Base-by-base conservation (phyloP, 352 stramenopile genomes). In the Discostella stelligera region DNA sequence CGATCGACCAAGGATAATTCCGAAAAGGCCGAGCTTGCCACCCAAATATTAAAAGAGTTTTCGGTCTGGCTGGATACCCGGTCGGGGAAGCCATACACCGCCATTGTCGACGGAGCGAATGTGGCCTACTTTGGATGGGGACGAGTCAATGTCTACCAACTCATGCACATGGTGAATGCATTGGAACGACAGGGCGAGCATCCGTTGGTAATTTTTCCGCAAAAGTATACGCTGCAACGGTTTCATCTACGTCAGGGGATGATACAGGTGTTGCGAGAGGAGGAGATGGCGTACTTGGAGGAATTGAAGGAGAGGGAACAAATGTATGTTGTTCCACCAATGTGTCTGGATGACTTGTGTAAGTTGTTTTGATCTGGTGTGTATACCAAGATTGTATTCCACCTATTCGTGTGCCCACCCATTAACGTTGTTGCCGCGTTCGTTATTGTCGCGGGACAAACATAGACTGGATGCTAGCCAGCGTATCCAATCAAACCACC, bases 41-140 rank as follows among this genome's bases (percentile, higher is more conserved):
- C 63, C 68, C 70, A 83, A 21, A 78, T 85, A 50, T 61, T 92
- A 5, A 70, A 65, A 46, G 59, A 84, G 16, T 92, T 93, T 79
- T 79, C 80, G 53, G 59, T 83, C 16, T 92, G 84, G 83, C 39
- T 91, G 10, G 68, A 89, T 56, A 44, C 25, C 1, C 65, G 86
- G 61, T 56, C 85, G 11, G 85, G 81, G 4, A 68, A 83, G 53
- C 86, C 86, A n/a, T 93, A 89, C 44, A 93, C 88, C 56, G 82
- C 81, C 30, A 95, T 98, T 74, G 77, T 98, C 23, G 95, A 98
- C 69, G 95, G 94, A 4, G 94, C 95, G 37, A 98, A 98, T 74
- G 93, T 98, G 27, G 95, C 92, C 11, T 97, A 97, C 78, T 98
- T 95, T 79, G 96, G 95, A 74, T 96, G 94, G 49, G 95, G 95